Percentiles rank a stretch among this genome's conserved stretches.
Conservation (phyloP, 768 basidiomycete genomes). For the Collybia sp. region DNA sequence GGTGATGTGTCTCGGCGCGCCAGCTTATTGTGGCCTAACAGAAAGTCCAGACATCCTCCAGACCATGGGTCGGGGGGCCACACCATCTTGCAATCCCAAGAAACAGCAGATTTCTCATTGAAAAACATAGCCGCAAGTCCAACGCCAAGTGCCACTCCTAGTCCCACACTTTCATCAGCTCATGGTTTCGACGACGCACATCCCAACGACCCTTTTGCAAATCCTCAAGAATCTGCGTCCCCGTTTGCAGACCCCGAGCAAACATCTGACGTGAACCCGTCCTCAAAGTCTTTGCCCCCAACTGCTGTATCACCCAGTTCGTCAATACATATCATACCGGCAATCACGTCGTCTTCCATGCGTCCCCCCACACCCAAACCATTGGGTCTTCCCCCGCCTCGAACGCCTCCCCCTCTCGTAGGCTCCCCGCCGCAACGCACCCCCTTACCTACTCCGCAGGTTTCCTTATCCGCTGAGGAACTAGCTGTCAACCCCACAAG, state of each 20-base stretch:
- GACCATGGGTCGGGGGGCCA: constrained; percentile 32
- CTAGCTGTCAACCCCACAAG: constrained; percentile 34
- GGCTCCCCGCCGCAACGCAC: constrained; percentile 32
- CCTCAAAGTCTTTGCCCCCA: constrained; percentile 11
- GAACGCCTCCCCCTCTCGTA: constrained; percentile 47
- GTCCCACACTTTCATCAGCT: constrained; percentile 34
- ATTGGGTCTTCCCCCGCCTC: constrained; percentile 56
- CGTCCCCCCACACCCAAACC: constrained; percentile 47
- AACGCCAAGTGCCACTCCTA: constrained; percentile 1
- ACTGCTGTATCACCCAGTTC: background rate
- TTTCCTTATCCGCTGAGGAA: constrained; percentile 15
- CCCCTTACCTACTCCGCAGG: constrained; percentile 18
- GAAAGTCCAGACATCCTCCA: constrained; percentile 27
- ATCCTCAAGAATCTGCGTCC: constrained; percentile 39
- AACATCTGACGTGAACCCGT: constrained; percentile 16
- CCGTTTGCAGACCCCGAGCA: constrained; percentile 40
- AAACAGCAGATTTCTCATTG: constrained; percentile 54
- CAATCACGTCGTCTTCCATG: constrained; percentile 12
- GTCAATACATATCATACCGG: background rate
- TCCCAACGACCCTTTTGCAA: constrained; percentile 43
- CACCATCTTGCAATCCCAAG: constrained; percentile 44
- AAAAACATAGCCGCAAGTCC: constrained; percentile 37
- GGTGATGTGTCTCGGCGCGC: constrained; percentile 60
- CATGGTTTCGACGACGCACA: constrained; percentile 21
- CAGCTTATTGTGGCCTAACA: constrained; percentile 49